phyloP scores from a whole-genome alignment of 768 basidiomycete genomes.

The Tricholoma matsutake region DNA sequence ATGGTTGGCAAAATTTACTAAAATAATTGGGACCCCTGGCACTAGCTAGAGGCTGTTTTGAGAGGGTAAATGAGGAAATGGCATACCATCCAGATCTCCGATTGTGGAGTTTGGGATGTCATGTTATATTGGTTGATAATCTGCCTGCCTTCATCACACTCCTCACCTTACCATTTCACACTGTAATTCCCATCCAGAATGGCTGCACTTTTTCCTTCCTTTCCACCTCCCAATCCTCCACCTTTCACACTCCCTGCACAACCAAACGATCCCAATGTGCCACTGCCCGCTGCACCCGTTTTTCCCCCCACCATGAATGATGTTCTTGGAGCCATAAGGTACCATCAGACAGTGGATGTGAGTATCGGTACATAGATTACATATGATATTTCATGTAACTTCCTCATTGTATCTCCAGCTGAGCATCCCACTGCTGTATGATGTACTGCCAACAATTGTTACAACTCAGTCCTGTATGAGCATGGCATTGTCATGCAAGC shows the following conservation, averaged over 20 bases:
- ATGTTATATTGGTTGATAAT: too few relatives aligned
- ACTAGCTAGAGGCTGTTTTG: too few relatives aligned
- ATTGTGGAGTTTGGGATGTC: too few relatives aligned
- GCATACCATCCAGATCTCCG: too few relatives aligned
- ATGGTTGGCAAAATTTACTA: too few relatives aligned
- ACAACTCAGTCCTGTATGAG: not conserved
- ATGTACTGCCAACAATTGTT: not conserved
- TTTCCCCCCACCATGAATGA: not conserved
- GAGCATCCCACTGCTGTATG: not conserved
- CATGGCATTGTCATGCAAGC: not conserved
- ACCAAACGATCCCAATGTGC: not conserved
- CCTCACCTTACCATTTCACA: too few relatives aligned
- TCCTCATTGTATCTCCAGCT: not conserved
- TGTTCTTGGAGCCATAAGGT: not conserved
- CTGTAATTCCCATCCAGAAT: not conserved
- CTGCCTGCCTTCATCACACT: too few relatives aligned
- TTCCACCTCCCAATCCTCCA: too few relatives aligned
- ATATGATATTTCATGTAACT: not conserved
- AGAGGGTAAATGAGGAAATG: too few relatives aligned
- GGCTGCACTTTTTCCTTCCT: too few relatives aligned
- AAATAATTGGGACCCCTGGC: too few relatives aligned
- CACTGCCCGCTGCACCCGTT: not conserved
- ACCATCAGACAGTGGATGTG: not conserved
- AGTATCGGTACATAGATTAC: not conserved
- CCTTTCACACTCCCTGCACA: not conserved